phyloP scores from a whole-genome alignment of 352 stramenopile species.

The Phytophthora quininea region DNA sequence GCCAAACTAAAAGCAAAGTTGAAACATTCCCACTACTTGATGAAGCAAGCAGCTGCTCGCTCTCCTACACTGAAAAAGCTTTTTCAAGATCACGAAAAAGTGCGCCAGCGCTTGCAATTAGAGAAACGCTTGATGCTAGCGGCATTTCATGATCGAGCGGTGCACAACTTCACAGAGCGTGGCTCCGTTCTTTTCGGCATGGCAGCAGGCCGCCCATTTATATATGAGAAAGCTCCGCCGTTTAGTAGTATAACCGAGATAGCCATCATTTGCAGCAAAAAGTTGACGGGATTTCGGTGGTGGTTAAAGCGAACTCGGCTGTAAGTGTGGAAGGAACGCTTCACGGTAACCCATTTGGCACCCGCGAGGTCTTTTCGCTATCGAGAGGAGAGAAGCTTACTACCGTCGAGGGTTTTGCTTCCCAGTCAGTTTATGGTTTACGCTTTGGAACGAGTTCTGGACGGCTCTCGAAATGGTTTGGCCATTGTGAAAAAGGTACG shows the following conservation, averaged over 20 bases:
- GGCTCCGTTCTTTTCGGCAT: conserved; percentile 53
- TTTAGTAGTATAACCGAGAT: conserved; percentile 76
- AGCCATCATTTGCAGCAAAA: conserved; percentile 63
- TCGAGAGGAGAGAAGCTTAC: conserved; percentile 62
- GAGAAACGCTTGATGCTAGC: conserved; percentile 80
- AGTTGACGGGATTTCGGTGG: conserved; percentile 72
- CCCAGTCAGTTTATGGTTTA: conserved; percentile 70
- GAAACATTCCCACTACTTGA: conserved; percentile 19
- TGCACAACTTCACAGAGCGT: conserved; percentile 74
- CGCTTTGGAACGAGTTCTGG: conserved; percentile 64
- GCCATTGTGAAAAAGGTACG: conserved; percentile 69
- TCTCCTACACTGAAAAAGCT: conserved; percentile 78
- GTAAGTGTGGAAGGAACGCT: conserved; percentile 52
- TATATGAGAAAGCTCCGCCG: conserved; percentile 63
- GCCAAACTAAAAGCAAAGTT: conserved; percentile 35
- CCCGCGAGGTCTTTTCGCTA: conserved; percentile 66
- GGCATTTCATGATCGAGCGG: conserved; percentile 67
- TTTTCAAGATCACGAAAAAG: conserved; percentile 67
- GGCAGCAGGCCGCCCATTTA: conserved; percentile 48
- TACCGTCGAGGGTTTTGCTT: conserved; percentile 72
- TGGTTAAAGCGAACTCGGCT: conserved; percentile 61
- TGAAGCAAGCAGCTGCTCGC: conserved; percentile 47
- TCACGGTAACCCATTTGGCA: conserved; percentile 75
- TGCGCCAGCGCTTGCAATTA: conserved; percentile 58
- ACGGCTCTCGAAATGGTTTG: conserved; percentile 80